These are phyloP conservation scores for Pichia sp. DNA, from an alignment of 1,139 yeast genomes.

Conservation along the genomic window DNA sequence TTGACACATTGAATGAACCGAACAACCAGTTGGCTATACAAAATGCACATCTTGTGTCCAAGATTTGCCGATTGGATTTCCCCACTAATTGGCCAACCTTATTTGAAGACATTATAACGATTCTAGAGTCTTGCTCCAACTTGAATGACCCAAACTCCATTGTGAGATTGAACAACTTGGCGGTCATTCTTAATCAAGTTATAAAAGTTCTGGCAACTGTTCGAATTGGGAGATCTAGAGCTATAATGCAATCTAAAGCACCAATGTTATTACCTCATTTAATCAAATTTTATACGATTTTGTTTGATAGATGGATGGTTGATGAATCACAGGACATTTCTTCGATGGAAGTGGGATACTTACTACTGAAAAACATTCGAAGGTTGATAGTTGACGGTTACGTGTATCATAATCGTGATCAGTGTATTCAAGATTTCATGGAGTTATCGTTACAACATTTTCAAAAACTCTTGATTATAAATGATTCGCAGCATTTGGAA, in stretches of 20 bases:
- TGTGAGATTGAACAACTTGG: conserved; percentile 49
- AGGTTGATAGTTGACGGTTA: conserved; percentile 72
- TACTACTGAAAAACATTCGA: conserved; percentile 66
- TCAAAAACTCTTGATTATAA: conserved; percentile 43
- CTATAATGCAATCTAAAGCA: conserved; percentile 66
- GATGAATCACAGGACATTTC: background rate
- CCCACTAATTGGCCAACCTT: conserved; percentile 81
- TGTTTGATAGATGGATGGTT: conserved; percentile 56
- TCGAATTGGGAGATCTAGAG: conserved; percentile 74
- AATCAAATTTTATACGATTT: conserved; percentile 48
- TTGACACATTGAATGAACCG: conserved; percentile 55
- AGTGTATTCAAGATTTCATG: conserved; percentile 53
- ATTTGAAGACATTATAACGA: conserved; percentile 53
- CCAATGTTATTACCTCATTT: conserved; percentile 54
- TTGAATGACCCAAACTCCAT: conserved; percentile 22
- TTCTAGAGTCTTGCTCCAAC: conserved; percentile 34
- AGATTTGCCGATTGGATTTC: conserved; percentile 75
- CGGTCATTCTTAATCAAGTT: conserved; percentile 65
- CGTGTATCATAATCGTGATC: conserved; percentile 56
- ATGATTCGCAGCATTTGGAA: conserved; percentile 46
- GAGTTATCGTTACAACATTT: conserved; percentile 51
- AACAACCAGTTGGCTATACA: conserved; percentile 71
- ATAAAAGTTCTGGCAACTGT: conserved; percentile 68
- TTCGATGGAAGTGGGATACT: conserved; percentile 46
- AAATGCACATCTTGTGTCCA: conserved; percentile 74